Conservation (phyloP, 2,329 filamentous ascomycete genomes). For the Xylaria sp. region DNA sequence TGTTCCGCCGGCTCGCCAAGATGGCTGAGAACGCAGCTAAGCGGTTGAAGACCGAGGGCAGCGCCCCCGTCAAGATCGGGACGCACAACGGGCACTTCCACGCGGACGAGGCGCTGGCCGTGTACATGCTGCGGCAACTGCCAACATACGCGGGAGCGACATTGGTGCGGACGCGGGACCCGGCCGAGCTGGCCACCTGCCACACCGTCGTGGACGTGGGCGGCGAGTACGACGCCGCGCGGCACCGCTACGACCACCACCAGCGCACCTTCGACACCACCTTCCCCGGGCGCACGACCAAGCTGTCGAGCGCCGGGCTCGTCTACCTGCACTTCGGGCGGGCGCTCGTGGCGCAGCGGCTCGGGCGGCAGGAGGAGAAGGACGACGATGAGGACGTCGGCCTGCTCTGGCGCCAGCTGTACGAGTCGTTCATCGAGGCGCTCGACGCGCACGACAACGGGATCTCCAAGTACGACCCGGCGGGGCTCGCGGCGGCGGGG, state of each 20-base stretch:
- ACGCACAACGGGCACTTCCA: constrained; percentile 99
- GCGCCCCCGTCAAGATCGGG: constrained; percentile 66
- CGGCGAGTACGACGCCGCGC: constrained; percentile 80
- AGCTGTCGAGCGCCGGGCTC: constrained; percentile 89
- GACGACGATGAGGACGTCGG: constrained; percentile 70
- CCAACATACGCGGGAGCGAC: constrained; percentile 74
- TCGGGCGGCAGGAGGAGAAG: constrained; percentile 60
- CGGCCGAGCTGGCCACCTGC: constrained; percentile 74
- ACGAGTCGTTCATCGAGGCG: constrained; percentile 91
- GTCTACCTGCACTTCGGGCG: constrained; percentile 96
- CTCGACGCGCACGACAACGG: constrained; percentile 98
- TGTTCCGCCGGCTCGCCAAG: constrained; percentile 48
- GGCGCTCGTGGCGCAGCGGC: constrained; percentile 69
- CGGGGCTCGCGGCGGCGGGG: constrained; percentile 67
- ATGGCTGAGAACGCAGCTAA: constrained; percentile 78
- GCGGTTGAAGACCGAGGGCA: constrained; percentile 73
- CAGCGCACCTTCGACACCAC: constrained; percentile 86
- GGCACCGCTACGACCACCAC: constrained; percentile 92
- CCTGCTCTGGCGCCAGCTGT: constrained; percentile 84
- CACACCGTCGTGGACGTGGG: constrained; percentile 98
- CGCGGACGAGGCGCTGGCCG: constrained; percentile 94
- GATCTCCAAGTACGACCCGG: constrained; percentile 78
- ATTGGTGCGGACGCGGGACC: constrained; percentile 87
- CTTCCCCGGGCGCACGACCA: constrained; percentile 82
- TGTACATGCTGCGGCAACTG: constrained; percentile 90